phyloP scores from a whole-genome alignment of 805 yeast species.

The Nakazawaea holstii region DNA sequence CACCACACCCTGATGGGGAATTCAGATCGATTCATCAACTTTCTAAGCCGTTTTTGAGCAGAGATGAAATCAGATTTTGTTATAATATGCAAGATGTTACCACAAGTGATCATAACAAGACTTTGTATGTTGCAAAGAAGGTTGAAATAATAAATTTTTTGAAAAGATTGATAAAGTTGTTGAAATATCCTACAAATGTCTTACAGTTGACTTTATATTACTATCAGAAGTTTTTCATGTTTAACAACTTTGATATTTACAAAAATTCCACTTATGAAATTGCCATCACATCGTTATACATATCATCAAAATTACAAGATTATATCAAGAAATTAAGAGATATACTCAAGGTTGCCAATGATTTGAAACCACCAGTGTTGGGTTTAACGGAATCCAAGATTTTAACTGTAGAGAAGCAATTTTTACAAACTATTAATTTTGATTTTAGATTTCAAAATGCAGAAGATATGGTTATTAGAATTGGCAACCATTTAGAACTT shows the following conservation, averaged over 20 bases:
- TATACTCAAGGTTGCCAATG: slow-evolving; percentile 46
- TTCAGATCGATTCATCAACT: slow-evolving; percentile 19
- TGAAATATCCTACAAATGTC: slow-evolving; percentile 67
- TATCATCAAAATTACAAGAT: slow-evolving; percentile 78
- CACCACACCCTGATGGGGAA: slow-evolving; percentile 1
- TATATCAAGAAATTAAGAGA: slow-evolving; percentile 72
- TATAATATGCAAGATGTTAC: slow-evolving; percentile 14
- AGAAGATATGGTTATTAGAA: slow-evolving; percentile 63
- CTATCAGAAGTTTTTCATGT: slow-evolving; percentile 65
- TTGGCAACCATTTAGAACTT: slow-evolving; percentile 25
- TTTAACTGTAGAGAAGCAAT: slow-evolving; percentile 58
- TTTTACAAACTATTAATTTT: slow-evolving; percentile 73
- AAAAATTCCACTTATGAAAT: slow-evolving; percentile 45
- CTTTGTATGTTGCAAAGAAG: slow-evolving; percentile 19
- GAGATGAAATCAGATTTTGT: slow-evolving; percentile 21
- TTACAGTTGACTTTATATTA: slow-evolving; percentile 67
- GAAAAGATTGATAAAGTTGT: slow-evolving; percentile 42
- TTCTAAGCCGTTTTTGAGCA: slow-evolving; percentile 28
- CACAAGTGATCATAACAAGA: slow-evolving; percentile 16
- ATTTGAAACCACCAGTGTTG: slow-evolving; percentile 32
- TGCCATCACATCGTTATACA: slow-evolving; percentile 62
- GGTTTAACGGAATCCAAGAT: slow-evolving; percentile 46
- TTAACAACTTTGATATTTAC: slow-evolving; percentile 52
- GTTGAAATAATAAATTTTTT: slow-evolving; percentile 46
- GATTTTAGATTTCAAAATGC: slow-evolving; percentile 69